A percentile compares a stretch with the other conserved stretches of the same genome.
phyloP scores from a whole-genome alignment of 306 rosid genomes.

The Acacia acuminata region DNA sequence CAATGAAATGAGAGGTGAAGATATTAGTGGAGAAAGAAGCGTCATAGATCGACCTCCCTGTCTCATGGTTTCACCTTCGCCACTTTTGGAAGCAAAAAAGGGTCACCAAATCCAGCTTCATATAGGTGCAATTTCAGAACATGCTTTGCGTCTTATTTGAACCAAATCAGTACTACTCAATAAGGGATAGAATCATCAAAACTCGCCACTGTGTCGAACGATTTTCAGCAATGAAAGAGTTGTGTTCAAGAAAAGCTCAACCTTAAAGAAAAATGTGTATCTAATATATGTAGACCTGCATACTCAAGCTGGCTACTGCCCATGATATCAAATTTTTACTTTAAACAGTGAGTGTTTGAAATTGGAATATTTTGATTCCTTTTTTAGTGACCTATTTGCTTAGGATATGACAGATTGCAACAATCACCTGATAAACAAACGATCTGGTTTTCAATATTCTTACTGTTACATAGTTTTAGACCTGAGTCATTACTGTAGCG shows the following conservation, averaged over 20 bases:
- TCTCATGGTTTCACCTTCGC: constrained; percentile 5
- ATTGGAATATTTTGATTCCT: too few species aligned
- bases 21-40: too few species aligned
- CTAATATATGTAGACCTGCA: not conserved
- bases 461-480: too few species aligned
- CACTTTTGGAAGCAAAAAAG: constrained; percentile 29
- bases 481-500: too few species aligned
- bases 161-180: not conserved
- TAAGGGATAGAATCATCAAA: not conserved
- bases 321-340: not conserved
- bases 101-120: not conserved
- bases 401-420: not conserved
- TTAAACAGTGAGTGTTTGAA: too few species aligned
- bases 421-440: too few species aligned
- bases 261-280: not conserved
- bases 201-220: not conserved
- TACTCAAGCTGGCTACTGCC: not conserved
- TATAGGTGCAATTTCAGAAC: not conserved
- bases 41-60: not conserved
- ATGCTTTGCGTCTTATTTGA: not conserved
- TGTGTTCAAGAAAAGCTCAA: not conserved
- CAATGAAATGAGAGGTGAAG: too few species aligned
- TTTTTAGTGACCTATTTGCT: too few species aligned
- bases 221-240: not conserved
- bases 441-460: too few species aligned